Evolutionary conservation across 352 stramenopile genomes (phyloP), one percentile per base, ranked within the genome.

Genomic region (Paralagenidium karlingii): DNA sequence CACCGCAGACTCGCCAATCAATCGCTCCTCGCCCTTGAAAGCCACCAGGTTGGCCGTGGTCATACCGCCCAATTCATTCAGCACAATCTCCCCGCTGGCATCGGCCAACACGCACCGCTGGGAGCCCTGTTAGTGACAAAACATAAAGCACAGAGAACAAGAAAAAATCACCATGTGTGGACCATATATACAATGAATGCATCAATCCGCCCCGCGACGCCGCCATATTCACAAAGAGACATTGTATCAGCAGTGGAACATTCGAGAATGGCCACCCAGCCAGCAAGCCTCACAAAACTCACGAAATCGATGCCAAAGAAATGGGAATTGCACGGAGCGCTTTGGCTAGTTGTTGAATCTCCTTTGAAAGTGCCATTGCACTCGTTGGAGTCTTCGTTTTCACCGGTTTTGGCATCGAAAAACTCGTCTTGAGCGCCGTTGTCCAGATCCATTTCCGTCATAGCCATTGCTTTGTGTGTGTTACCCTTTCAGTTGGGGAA

Each of bases 1-100:
- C 44, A 94, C 77, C n/a, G 77, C 80, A 5, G 74, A 59, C 47
- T 95, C 80, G 30, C 82, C 82, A 21, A 94, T 53, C 13, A 91
- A 66, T 1, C 80, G 63, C 58, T 94, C 78, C 37, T 85, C 63
- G 38, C 69, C 68, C 41, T 88, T 92, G 44, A 94, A 94, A n/a
- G 78, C 76, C 42, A 94, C 75, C 15, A 93, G 55, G 24, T 73
- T 86, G 21, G 80, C 76, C 3, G 76, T 89, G 24, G 78, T 90
- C 68, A 93, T 87, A 32, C 61, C 68, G 27, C 82, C 82, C 8
- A 95, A 71, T 54, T 94, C 80, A 40, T 92, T 94, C 25, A 90
- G 70, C 52, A 93, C 69, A 22, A 92, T 77, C 27, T 91, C 81
- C 36, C 78, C 78, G 2, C 56, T 64, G 49, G 49, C 63, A 38